A percentile compares a stretch with the other conserved stretches of the same genome.
These are phyloP conservation scores for Lasiodiplodia sp. DNA, from an alignment of 2,329 filamentous ascomycete species.

Conservation along the genomic window DNA sequence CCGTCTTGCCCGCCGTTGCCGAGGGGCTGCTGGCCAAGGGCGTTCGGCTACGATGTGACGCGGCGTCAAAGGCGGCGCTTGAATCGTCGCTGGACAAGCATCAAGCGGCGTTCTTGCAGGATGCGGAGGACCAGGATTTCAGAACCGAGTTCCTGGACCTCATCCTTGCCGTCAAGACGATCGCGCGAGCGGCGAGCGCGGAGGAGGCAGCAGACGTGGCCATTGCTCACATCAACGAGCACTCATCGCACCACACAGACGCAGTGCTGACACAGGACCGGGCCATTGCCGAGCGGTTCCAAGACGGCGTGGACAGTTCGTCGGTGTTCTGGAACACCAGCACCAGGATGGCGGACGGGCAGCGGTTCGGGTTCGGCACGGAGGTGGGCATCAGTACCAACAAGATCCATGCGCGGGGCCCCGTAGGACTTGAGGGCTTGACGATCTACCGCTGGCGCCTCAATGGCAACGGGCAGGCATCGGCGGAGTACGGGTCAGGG, in stretches of 20 bases:
- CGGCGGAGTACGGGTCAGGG: conserved; percentile 71
- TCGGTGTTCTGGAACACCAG: conserved; percentile 98
- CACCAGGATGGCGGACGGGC: conserved; percentile 92
- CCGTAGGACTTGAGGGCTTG: conserved; percentile 90
- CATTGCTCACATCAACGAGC: conserved; percentile 86
- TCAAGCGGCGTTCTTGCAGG: conserved; percentile 61
- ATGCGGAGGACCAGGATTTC: conserved; percentile 75
- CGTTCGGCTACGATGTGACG: conserved; percentile 84
- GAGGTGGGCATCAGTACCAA: conserved; percentile 99
- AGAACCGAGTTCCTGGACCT: conserved; percentile 89
- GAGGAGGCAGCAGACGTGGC: conserved; percentile 67
- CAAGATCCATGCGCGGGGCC: conserved; percentile 94
- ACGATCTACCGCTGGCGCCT: conserved; percentile 98
- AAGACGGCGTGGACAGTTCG: conserved; percentile 83
- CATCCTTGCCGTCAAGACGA: conserved; percentile 81
- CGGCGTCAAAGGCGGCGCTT: conserved; percentile 70
- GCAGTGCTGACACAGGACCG: conserved; percentile 78
- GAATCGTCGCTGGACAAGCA: conserved; percentile 53
- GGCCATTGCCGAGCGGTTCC: conserved; percentile 78
- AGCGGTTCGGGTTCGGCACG: conserved; percentile 96
- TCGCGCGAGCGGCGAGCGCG: conserved; percentile 52
- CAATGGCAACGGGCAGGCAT: conserved; percentile 82
- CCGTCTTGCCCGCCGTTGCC: conserved; percentile 75
- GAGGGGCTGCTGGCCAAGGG: conserved; percentile 76
- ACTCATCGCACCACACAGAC: conserved; percentile 95